phyloP scores from a whole-genome alignment of 1,139 yeast species.

The Taphrina confusa region DNA sequence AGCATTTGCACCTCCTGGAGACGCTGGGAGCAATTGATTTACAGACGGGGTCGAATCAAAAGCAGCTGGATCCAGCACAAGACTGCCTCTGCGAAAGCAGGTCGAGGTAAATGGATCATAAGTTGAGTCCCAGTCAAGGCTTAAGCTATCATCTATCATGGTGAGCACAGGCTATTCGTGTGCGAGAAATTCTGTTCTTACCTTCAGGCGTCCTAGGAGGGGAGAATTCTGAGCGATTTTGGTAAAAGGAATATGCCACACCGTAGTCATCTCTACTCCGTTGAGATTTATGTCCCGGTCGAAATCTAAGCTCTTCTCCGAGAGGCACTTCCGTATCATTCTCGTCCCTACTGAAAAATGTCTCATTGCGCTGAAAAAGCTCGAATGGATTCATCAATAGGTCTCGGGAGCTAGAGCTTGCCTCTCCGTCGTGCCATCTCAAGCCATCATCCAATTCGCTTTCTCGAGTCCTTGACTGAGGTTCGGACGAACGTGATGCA shows the following conservation, averaged over 20 bases:
- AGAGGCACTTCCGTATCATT: background rate
- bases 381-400: background rate
- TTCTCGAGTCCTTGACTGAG: background rate
- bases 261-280: constrained; percentile 13
- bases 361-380: background rate
- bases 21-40: constrained; percentile 1
- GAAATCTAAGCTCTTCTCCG: background rate
- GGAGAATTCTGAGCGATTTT: background rate
- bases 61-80: constrained; percentile 30
- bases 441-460: background rate
- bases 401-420: background rate
- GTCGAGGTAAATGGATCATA: constrained; percentile 27
- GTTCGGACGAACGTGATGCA: constrained; percentile 20
- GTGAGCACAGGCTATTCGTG: background rate
- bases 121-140: constrained; percentile 33
- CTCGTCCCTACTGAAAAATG: constrained; percentile 3
- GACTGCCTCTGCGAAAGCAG: constrained; percentile 30
- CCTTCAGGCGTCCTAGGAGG: constrained; percentile 19
- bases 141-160: constrained; percentile 8
- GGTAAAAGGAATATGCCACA: constrained; percentile 11
- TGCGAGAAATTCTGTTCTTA: background rate
- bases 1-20: constrained; percentile 13
- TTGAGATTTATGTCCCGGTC: background rate
- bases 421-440: background rate
- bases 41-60: constrained; percentile 31